Percentiles rank a stretch among this genome's conserved stretches.
These are phyloP conservation scores for Pinus taeda DNA, from an alignment of 75 land plant genomes.

Conservation along the genomic window DNA sequence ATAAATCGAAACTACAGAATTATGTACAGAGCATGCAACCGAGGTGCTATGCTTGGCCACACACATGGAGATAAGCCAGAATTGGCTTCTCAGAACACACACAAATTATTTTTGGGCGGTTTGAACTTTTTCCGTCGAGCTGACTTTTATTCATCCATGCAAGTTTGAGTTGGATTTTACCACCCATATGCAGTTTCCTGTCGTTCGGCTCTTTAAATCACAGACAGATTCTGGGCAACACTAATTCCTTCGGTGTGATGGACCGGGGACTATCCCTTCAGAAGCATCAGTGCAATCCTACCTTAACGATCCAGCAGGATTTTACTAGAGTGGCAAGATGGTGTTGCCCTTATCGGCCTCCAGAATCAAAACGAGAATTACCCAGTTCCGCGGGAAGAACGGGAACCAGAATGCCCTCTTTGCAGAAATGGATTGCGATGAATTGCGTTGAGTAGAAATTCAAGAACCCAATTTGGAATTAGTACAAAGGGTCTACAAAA, in stretches of 20 bases:
- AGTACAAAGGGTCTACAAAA: background rate
- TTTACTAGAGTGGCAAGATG: background rate
- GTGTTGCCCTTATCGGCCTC: background rate
- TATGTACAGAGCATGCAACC: too few species aligned
- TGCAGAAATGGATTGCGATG: background rate
- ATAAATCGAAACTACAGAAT: too few species aligned
- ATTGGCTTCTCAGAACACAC: background rate
- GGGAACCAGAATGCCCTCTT: too few species aligned
- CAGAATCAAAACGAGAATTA: too few species aligned
- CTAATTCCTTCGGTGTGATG: background rate
- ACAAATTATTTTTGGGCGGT: background rate
- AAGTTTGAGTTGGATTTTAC: background rate
- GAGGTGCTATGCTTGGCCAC: too few species aligned
- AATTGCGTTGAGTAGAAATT: background rate
- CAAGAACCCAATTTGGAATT: constrained; percentile 1
- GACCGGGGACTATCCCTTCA: background rate
- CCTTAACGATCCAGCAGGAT: background rate
- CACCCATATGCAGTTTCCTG: background rate
- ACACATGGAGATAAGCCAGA: background rate
- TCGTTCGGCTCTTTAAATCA: background rate
- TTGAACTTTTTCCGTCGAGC: background rate
- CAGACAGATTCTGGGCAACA: background rate
- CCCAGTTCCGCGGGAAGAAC: too few species aligned
- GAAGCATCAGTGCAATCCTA: background rate
- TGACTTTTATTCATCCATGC: background rate